A percentile compares a stretch with the other conserved stretches of the same genome.
These are phyloP conservation scores for Globisporangium paroecandrum DNA, from an alignment of 352 stramenopile genomes.

Conservation along the genomic window DNA sequence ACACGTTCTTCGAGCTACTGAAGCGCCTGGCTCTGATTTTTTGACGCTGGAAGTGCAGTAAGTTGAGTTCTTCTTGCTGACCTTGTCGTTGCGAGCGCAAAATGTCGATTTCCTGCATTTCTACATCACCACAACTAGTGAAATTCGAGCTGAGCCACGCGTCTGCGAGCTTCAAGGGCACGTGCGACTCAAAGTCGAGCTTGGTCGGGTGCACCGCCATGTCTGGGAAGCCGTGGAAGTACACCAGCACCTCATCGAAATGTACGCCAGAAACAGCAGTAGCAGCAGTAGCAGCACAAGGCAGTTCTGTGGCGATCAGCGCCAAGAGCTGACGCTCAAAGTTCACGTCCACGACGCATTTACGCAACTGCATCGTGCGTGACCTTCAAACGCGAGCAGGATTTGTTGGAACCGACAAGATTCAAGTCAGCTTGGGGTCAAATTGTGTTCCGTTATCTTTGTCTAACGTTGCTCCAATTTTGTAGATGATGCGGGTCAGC, in stretches of 20 bases:
- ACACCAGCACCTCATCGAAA: constrained; percentile 49
- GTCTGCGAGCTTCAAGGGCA: constrained; percentile 57
- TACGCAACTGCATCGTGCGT: background rate
- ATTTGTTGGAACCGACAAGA: background rate
- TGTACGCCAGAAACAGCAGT: background rate
- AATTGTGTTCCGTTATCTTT: background rate
- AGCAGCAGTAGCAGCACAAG: background rate
- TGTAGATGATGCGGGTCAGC: no score
- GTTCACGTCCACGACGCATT: constrained; percentile 7
- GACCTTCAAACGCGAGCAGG: background rate
- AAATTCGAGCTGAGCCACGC: constrained; percentile 33
- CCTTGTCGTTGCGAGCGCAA: background rate
- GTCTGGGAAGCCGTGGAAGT: constrained; percentile 75
- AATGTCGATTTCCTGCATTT: background rate
- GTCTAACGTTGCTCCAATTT: no score
- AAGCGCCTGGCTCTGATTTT: background rate
- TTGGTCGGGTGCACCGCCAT: constrained; percentile 62
- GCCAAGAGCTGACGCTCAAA: background rate
- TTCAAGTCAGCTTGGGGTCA: background rate
- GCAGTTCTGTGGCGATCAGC: background rate
- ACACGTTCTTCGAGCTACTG: background rate
- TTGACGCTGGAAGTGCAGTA: background rate
- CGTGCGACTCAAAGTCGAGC: constrained; percentile 46
- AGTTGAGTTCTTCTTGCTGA: background rate
- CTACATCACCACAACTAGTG: background rate